Evolutionary conservation across 1,284 basidiomycete genomes (phyloP), one percentile per base, ranked within the genome.

Genomic region (Leucoagaricus sp.): DNA sequence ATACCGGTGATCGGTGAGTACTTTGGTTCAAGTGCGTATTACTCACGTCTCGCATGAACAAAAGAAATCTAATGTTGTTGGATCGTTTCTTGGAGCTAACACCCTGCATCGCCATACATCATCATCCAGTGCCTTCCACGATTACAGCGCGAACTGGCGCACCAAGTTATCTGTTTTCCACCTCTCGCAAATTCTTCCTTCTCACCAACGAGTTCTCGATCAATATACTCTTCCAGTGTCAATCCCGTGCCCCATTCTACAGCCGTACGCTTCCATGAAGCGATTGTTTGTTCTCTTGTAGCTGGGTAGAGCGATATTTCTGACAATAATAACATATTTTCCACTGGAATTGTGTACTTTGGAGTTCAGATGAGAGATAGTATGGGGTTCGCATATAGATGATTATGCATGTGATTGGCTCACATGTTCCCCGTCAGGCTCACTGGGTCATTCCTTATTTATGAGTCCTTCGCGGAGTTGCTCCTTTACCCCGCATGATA

Each of bases 1-100:
- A 40, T 17, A 17, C 29, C 17, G 0, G 44, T 38, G 6, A 33
- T 52, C 17, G 23, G 21, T 51, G 19, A 33, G n/a, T 23, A 40
- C 3, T 23, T 13, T 46, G 7, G 15, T 13, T 38, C 1, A 13
- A 21, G 42, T 15, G 13, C n/a, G n/a, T 9, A 29, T 19, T 9
- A 63, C 67, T 57, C 55, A 78, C 78, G 74, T 79, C 67, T 78
- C 71, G 61, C 76, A 78, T 17, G 77, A 69, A 58, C 72, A 76
- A 53, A 72, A 63, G 60, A 77, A 75, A 17, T 75, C 68, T 5
- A 77, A 49, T 3, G 77, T 71, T 17, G 66, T 62, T 3, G 75
- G 72, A 53, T 76, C 64, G 49, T 72, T 67, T 49, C 74, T 65
- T 1, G 73, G 74, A 9, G 75, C 75, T 7, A 83, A 68, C 15